Percentiles rank a stretch among this genome's conserved stretches.
phyloP scores from a whole-genome alignment of 2,329 filamentous ascomycete species.

The Fusarium nurragi region DNA sequence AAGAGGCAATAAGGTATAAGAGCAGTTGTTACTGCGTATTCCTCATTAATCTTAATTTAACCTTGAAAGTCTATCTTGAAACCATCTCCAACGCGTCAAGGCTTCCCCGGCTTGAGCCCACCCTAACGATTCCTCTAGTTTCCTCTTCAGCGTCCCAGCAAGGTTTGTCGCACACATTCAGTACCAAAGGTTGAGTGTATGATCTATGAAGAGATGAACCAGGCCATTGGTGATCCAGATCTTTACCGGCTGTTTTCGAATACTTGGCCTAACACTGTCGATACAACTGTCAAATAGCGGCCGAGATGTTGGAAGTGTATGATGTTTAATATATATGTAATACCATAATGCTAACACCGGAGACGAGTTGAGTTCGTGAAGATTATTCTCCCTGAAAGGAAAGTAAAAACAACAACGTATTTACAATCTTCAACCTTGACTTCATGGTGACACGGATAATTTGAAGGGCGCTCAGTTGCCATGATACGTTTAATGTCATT shows the following conservation, averaged over 20 bases:
- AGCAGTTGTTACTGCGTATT: no score
- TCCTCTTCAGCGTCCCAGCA: slow-evolving; percentile 80
- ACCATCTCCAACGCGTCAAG: background rate
- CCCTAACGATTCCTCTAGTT: slow-evolving; percentile 52
- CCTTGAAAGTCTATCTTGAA: background rate
- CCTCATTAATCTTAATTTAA: background rate
- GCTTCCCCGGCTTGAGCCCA: slow-evolving; percentile 17
- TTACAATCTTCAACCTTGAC: background rate
- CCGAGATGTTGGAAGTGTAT: slow-evolving; percentile 45
- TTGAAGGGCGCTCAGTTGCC: background rate
- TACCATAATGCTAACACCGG: background rate
- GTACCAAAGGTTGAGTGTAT: slow-evolving; percentile 80
- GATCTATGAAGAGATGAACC: slow-evolving; percentile 72
- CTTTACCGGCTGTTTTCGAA: slow-evolving; percentile 77
- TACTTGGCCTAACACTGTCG: slow-evolving; percentile 77
- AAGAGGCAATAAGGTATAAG: no score
- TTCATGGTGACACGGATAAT: background rate
- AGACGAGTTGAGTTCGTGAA: no score
- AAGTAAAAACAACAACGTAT: background rate
- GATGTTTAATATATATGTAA: background rate
- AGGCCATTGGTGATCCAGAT: slow-evolving; percentile 78
- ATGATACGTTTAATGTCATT: slow-evolving; percentile 1
- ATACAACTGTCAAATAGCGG: slow-evolving; percentile 75
- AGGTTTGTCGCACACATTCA: slow-evolving; percentile 82
- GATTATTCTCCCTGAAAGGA: no score